These are phyloP conservation scores for Eragrostis curvula DNA, from an alignment of 176 grass and related monocot genomes.

Conservation along the genomic window DNA sequence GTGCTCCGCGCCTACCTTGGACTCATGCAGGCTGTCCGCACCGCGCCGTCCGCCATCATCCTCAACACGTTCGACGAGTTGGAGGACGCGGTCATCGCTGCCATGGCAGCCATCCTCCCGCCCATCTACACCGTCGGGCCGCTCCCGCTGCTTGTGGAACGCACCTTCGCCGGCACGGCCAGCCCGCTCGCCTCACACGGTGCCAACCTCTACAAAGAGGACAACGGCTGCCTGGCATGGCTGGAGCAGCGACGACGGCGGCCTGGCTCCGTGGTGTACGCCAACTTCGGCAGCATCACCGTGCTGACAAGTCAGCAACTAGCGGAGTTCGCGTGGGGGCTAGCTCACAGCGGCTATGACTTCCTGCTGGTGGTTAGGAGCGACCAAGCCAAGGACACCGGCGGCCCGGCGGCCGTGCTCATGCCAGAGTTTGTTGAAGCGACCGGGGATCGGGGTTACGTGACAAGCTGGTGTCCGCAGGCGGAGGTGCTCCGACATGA, in stretches of 20 bases:
- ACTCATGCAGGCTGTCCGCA: not conserved
- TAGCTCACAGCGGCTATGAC: constrained; percentile 16
- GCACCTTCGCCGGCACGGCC: not conserved
- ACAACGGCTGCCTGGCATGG: constrained; percentile 27
- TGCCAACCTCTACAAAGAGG: constrained; percentile 14
- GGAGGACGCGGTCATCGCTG: not conserved
- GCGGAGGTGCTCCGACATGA: constrained; percentile 40
- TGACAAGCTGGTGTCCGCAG: constrained; percentile 53
- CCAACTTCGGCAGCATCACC: constrained; percentile 23
- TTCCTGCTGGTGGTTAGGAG: constrained; percentile 42
- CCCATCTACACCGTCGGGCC: constrained; percentile 39
- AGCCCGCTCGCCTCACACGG: not conserved
- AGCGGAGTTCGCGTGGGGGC: constrained; percentile 35
- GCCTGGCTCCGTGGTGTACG: constrained; percentile 24
- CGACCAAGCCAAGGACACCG: not conserved
- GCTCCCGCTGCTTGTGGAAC: not conserved
- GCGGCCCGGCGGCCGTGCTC: not conserved
- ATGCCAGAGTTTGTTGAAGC: constrained; percentile 8
- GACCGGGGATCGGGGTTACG: not conserved
- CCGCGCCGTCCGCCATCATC: constrained; percentile 12
- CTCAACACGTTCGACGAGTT: constrained; percentile 43
- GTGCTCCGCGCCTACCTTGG: accelerated
- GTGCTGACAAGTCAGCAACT: not conserved
- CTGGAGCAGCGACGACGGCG: not conserved
- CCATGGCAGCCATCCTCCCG: not conserved